Evolutionary conservation across 78 protist genomes (phyloP).

Genomic region (Capsaspora owczarzaki): DNA sequence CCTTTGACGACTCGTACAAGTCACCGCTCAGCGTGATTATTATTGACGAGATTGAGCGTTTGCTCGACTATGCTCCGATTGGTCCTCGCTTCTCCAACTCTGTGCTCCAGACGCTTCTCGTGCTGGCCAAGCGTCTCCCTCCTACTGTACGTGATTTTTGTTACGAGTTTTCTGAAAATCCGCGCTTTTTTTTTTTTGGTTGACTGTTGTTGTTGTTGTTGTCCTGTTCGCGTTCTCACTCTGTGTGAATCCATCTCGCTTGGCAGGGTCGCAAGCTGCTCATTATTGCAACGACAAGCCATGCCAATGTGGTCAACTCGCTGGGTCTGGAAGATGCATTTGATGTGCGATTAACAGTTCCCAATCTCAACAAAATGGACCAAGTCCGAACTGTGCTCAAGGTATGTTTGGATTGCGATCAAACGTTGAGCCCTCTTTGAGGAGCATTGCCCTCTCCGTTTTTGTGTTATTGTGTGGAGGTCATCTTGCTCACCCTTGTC

Average conservation of each 20-base stretch:
- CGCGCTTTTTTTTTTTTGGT: neutral
- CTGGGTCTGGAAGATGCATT: slow-evolving; percentile 62
- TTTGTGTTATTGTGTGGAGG: too few relatives aligned
- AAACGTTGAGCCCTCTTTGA: too few relatives aligned
- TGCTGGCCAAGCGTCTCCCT: slow-evolving; percentile 66
- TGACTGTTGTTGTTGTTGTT: neutral
- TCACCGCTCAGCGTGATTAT: slow-evolving; percentile 81
- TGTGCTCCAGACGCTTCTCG: slow-evolving; percentile 84
- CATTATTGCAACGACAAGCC: slow-evolving; percentile 84
- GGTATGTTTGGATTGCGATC: too few relatives aligned
- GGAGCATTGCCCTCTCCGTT: too few relatives aligned
- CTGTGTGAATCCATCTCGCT: neutral
- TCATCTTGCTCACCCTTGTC: too few relatives aligned
- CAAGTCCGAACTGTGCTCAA: neutral
- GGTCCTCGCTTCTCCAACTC: slow-evolving; percentile 95
- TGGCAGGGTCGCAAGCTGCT: slow-evolving; percentile 59
- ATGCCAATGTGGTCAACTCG: slow-evolving; percentile 28
- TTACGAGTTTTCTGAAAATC: neutral
- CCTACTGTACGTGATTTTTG: slow-evolving; percentile 42
- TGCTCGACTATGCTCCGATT: slow-evolving; percentile 80
- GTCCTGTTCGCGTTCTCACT: neutral
- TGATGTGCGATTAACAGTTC: slow-evolving; percentile 13
- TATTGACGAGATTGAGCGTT: slow-evolving; percentile 92
- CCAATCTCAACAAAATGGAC: neutral
- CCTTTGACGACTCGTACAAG: slow-evolving; percentile 94